Base-by-base conservation (phyloP, 1,284 basidiomycete genomes). In the Apiotrichum montevideense region DNA sequence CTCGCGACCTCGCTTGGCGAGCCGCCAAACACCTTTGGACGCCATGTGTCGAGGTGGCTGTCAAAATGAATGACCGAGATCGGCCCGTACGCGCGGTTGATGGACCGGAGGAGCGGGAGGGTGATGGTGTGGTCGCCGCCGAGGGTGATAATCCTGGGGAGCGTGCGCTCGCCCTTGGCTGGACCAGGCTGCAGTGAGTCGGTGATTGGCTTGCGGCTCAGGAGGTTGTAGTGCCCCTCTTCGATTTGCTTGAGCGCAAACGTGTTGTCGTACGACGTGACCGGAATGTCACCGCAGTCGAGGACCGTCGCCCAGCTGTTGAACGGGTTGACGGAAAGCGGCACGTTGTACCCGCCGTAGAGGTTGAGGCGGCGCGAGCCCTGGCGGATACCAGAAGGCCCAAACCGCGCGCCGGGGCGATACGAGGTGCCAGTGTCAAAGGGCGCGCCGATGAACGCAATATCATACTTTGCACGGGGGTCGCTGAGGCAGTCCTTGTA, bases 311-410 rank as follows among this genome's bases (percentile, higher is more conserved):
- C 67, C 62, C 37, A 65, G 61, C 41, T 65, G 55, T 35, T 61
- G 59, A 51, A 63, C 62, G 32, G 66, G 64, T 55, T 69, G 72
- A 9, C 70, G 66, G 53, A 68, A 46, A 14, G 66, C 63, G 4
- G 66, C 65, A 35, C 66, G 48, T 55, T 72, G 71, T 40, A 71
- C 51, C 40, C 71, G 63, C 68, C 4, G 67, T 69, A 63, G 40
- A 29, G 41, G n/a, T 42, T 46, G 34, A 54, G 49, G 33, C 51
- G 49, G 29, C 51, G 63, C 63, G 53, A 54, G 60, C 66, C 70
- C 57, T 68, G 65, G 49, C 88, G 84, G 65, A 90, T 90, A 6
- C 85, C 88, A 66, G 82, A 83, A 2, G 88, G 88, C 9, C 88
- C 88, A 77, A 90, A 90, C 3, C 88, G 82, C 33, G 88, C 88